phyloP scores from a whole-genome alignment of 1,284 basidiomycete species.

The Ceratobasidium sp. region DNA sequence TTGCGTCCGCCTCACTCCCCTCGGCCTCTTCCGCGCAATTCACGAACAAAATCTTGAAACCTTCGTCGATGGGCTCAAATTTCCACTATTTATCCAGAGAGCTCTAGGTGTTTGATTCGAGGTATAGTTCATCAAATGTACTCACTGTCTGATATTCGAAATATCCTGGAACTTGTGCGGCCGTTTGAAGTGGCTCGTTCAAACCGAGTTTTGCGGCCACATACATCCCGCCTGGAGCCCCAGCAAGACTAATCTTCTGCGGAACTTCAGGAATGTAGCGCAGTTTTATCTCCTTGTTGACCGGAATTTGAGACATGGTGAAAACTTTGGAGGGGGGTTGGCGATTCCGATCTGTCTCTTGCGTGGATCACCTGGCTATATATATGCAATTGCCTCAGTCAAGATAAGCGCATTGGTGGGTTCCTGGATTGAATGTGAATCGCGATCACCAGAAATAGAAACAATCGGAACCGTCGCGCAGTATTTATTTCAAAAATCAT shows the following conservation, averaged over 20 bases:
- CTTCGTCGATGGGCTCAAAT: not conserved
- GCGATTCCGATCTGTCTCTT: too few relatives aligned
- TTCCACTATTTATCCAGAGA: not conserved
- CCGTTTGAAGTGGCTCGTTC: not conserved
- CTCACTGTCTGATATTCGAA: not conserved
- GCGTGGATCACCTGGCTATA: too few relatives aligned
- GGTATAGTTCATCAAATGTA: not conserved
- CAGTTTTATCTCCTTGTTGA: not conserved
- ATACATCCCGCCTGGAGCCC: not conserved
- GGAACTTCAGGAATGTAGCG: not conserved
- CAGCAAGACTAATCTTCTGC: not conserved
- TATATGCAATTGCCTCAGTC: too few relatives aligned
- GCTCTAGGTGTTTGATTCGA: not conserved
- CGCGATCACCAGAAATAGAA: too few relatives aligned
- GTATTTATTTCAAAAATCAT: too few relatives aligned
- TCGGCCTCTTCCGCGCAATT: not conserved
- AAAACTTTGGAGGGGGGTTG: not conserved
- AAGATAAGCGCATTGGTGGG: too few relatives aligned
- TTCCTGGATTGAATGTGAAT: too few relatives aligned
- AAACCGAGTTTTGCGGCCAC: not conserved
- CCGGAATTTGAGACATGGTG: not conserved
- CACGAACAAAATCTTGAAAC: not conserved
- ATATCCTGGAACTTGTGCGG: not conserved
- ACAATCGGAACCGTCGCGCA: too few relatives aligned
- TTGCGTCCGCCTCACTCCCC: not conserved